Base-by-base conservation (phyloP, 1,284 basidiomycete genomes). In the Trametes sp. region DNA sequence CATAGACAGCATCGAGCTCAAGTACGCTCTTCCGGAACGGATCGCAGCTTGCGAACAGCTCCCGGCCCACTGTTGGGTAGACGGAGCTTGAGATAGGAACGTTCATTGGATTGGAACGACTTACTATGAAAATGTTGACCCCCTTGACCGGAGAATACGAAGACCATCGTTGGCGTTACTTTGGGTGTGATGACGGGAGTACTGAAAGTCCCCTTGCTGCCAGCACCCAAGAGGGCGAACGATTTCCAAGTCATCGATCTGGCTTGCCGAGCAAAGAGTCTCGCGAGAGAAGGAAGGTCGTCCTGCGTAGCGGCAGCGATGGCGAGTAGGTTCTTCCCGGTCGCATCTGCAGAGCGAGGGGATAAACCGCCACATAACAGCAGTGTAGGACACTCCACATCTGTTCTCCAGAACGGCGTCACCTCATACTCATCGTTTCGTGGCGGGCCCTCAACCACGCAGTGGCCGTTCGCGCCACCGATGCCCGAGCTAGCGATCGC, bases 401-500 rank as follows among this genome's bases (percentile, higher is more conserved):
- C 31, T 33, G 31, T 33, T 33, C 6, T 11, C 31, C 31, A 33
- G 31, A 33, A 33, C 31, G 6, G 31, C 11, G 31, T 5, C 2
- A 42, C 3, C 2, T 38, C 5, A 3, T 19, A 5, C 33, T 24
- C 14, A 1, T 8, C 1, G 6, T 16, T 19, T 2, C 19, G 9
- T 0, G 78, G 76, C 2, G 76, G 72, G 31, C 70, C 67, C 67
- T 82, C 74, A 5, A 82, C 38, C 16, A 82, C 73, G 36, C 70
- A 71, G 59, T 81, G 80, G 5, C 76, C 81, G 56, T 79, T 81
- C 5, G 75, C 71, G 7, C 82, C 82, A 11, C 81, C 81, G 50
- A 83, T 81, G 0, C 82, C 82, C 13, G 76, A 80, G 64, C 80
- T 78, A 0, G 73, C 70, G 24, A 83, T 76, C 0, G 81, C 75